phyloP scores from a whole-genome alignment of 495 filamentous ascomycete species.

The Parmelia sp. region DNA sequence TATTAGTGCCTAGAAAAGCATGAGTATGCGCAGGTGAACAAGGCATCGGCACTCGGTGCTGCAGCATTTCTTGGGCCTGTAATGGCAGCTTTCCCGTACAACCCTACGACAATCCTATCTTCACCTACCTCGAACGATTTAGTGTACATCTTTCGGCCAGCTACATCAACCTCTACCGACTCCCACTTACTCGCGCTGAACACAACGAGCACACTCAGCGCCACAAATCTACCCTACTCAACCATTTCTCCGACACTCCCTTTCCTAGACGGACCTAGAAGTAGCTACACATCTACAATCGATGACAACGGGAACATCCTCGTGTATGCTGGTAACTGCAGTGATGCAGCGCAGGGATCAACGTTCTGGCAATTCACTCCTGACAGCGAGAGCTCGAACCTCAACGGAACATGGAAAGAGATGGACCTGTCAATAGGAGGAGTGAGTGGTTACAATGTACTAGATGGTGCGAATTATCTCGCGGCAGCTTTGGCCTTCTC shows the following conservation, averaged over 20 bases:
- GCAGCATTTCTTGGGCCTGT: conserved; percentile 6
- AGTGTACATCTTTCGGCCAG: conserved; percentile 56
- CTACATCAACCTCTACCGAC: conserved; percentile 35
- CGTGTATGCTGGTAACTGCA: conserved; percentile 65
- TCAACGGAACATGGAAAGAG: conserved; percentile 54
- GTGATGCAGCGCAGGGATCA: conserved; percentile 34
- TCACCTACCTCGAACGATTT: conserved; percentile 41
- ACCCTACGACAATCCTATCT: conserved; percentile 61
- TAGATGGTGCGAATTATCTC: conserved; percentile 59
- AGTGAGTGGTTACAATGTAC: conserved; percentile 30
- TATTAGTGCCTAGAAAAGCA: not conserved
- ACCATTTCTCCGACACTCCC: conserved; percentile 59
- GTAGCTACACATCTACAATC: conserved; percentile 57
- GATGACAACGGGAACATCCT: conserved; percentile 59
- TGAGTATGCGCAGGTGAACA: not conserved
- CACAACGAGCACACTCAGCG: conserved; percentile 48
- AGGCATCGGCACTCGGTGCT: conserved; percentile 1
- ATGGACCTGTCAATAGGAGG: conserved; percentile 24
- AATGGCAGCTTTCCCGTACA: conserved; percentile 58
- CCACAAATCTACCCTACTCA: conserved; percentile 45
- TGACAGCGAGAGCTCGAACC: conserved; percentile 32
- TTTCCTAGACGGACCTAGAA: conserved; percentile 46
- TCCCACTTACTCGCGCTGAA: conserved; percentile 58
- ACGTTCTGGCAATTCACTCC: conserved; percentile 53
- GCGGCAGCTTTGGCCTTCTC: conserved; percentile 64